Evolutionary conservation across 2,329 filamentous ascomycete genomes (phyloP).

Genomic region (Hansfordia pulvinata): DNA sequence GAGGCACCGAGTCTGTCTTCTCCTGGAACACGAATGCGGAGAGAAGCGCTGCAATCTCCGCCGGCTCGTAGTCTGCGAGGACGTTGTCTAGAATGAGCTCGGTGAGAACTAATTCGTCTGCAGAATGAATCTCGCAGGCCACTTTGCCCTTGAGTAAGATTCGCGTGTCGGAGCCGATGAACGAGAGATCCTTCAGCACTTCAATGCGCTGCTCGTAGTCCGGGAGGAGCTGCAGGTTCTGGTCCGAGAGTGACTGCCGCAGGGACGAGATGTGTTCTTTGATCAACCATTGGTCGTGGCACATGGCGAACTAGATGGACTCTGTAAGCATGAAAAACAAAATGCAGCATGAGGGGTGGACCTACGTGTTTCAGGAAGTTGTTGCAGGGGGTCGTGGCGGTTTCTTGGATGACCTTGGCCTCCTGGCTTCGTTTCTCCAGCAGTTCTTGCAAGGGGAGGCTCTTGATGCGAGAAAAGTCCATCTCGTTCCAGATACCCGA

Average conservation of each 20-base stretch:
- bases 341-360: constrained; percentile 9
- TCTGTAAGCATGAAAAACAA: constrained; percentile 5
- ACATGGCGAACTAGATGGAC: constrained; percentile 73
- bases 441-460: constrained; percentile 67
- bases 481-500: constrained; percentile 70
- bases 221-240: constrained; percentile 87
- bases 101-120: constrained; percentile 89
- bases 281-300: constrained; percentile 92
- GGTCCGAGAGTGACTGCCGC: constrained; percentile 82
- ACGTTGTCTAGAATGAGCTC: constrained; percentile 96
- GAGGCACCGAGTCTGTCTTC: constrained; percentile 74
- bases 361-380: constrained; percentile 79
- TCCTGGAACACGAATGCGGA: constrained; percentile 97
- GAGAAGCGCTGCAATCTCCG: constrained; percentile 88
- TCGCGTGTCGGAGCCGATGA: constrained; percentile 75
- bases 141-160: constrained; percentile 97
- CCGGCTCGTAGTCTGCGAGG: constrained; percentile 84
- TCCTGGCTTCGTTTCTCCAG: constrained; percentile 57
- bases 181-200: constrained; percentile 81
- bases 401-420: constrained; percentile 46
- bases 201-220: constrained; percentile 93
- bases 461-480: constrained; percentile 70
- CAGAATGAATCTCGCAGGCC: constrained; percentile 94
- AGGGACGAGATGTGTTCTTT: constrained; percentile 84
- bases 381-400: constrained; percentile 56